Evolutionary conservation across 2,329 filamentous ascomycete genomes (phyloP).

Genomic region (Clarireedia monteithiana): DNA sequence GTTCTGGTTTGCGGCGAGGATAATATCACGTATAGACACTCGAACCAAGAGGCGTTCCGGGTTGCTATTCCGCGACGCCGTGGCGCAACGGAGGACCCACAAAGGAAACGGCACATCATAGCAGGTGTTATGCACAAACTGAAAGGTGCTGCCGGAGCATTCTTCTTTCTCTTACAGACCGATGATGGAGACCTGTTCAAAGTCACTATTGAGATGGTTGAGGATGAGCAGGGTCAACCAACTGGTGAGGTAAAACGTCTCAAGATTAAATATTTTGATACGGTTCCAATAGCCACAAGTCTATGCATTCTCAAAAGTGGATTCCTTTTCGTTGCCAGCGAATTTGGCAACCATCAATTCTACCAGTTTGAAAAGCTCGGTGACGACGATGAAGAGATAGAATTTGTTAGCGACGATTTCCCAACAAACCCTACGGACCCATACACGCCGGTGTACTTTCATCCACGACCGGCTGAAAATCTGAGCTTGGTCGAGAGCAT

Average conservation of each 20-base stretch:
- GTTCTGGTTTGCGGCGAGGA: conserved; percentile 93
- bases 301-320: conserved; percentile 93
- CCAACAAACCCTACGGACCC: conserved; percentile 64
- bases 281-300: conserved; percentile 78
- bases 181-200: conserved; percentile 99
- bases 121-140: conserved; percentile 97
- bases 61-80: conserved; percentile 82
- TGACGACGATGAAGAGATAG: conserved; percentile 84
- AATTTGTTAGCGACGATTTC: conserved; percentile 78
- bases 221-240: conserved; percentile 68
- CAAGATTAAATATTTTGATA: conserved; percentile 97
- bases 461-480: conserved; percentile 71
- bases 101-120: conserved; percentile 79
- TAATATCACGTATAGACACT: conserved; percentile 93
- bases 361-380: conserved; percentile 97
- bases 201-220: conserved; percentile 83
- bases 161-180: conserved; percentile 93
- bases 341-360: conserved; percentile 88
- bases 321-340: conserved; percentile 86
- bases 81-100: conserved; percentile 85
- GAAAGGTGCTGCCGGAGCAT: conserved; percentile 71
- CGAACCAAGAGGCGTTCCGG: conserved; percentile 82
- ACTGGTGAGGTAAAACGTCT: conserved; percentile 76
- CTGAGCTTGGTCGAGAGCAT: conserved; percentile 78
- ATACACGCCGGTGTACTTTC: conserved; percentile 78